These are phyloP conservation scores for Lachancea lanzarotensis DNA, from an alignment of 805 yeast genomes.

Conservation along the genomic window DNA sequence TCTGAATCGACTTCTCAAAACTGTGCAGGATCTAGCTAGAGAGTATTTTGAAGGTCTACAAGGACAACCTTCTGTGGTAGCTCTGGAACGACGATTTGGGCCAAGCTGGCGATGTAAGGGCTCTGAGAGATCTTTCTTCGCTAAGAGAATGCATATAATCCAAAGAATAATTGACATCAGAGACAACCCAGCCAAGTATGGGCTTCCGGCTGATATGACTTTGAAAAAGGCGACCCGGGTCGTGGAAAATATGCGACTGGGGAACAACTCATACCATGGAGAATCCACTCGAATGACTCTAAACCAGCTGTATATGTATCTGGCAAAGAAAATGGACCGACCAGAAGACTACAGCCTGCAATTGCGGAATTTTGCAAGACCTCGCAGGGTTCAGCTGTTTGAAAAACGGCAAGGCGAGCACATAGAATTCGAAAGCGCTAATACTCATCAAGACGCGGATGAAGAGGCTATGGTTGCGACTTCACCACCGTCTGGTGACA, in stretches of 20 bases:
- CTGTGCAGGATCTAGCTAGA: constrained; percentile 24
- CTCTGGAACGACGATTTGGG: constrained; percentile 26
- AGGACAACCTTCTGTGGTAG: constrained; percentile 24
- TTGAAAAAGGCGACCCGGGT: constrained; percentile 22
- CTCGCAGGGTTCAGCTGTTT: constrained; percentile 1
- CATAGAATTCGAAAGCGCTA: neutral
- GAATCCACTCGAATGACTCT: constrained; percentile 18
- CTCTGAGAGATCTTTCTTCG: constrained; percentile 25
- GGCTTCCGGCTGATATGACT: constrained; percentile 14
- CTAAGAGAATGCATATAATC: constrained; percentile 26
- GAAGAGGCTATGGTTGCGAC: neutral
- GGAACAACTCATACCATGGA: constrained; percentile 23
- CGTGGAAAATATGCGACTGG: constrained; percentile 27
- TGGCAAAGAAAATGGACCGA: constrained; percentile 23
- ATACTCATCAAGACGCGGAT: neutral
- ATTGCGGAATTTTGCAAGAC: constrained; percentile 13
- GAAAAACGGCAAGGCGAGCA: neutral
- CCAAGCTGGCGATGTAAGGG: constrained; percentile 26
- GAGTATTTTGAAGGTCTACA: constrained; percentile 28
- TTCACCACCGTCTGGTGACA: neutral
- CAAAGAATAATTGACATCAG: constrained; percentile 19
- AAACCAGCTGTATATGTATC: constrained; percentile 24
- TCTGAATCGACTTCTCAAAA: constrained; percentile 23
- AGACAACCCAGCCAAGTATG: constrained; percentile 19
- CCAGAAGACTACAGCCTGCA: constrained; percentile 20